phyloP scores from a whole-genome alignment of 495 filamentous ascomycete genomes.

The Venustampulla echinocandica region DNA sequence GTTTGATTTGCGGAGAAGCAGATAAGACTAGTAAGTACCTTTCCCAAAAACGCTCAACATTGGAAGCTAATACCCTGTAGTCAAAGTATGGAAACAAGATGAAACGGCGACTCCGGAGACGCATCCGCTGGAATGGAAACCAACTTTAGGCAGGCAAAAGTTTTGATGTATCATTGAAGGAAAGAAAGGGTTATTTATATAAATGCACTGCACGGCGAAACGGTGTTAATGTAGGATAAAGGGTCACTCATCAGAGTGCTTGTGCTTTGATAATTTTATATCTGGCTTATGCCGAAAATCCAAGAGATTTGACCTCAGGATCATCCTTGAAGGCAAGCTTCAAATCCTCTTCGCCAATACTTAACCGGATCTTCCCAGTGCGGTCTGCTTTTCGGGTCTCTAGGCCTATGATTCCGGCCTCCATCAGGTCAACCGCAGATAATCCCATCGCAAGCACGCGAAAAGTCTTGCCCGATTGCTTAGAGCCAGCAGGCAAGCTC shows the following conservation, averaged over 20 bases:
- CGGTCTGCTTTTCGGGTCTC: conserved; percentile 73
- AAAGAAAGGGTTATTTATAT: too few relatives aligned
- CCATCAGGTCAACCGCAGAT: conserved; percentile 73
- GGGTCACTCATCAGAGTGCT: neutral
- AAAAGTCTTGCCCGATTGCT: conserved; percentile 23
- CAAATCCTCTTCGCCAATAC: conserved; percentile 85
- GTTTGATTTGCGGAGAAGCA: conserved; percentile 87
- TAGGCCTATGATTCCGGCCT: conserved; percentile 76
- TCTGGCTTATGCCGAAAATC: conserved; percentile 14
- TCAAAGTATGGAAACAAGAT: conserved; percentile 95
- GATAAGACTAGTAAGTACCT: conserved; percentile 74
- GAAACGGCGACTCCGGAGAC: conserved; percentile 82
- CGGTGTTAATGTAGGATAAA: conserved; percentile 7
- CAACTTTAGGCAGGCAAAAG: conserved; percentile 64
- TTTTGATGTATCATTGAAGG: conserved; percentile 23
- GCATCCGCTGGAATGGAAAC: conserved; percentile 91
- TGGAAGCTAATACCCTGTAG: conserved; percentile 30
- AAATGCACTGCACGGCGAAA: conserved; percentile 18
- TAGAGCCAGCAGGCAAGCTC: neutral
- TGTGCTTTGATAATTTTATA: neutral
- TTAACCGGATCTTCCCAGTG: conserved; percentile 74
- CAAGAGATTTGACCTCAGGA: conserved; percentile 67
- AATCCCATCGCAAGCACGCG: conserved; percentile 58
- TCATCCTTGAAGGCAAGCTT: conserved; percentile 82
- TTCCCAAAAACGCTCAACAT: neutral